Evolutionary conservation across 306 rosid genomes (phyloP).

Genomic region (Ormosia emarginata): DNA sequence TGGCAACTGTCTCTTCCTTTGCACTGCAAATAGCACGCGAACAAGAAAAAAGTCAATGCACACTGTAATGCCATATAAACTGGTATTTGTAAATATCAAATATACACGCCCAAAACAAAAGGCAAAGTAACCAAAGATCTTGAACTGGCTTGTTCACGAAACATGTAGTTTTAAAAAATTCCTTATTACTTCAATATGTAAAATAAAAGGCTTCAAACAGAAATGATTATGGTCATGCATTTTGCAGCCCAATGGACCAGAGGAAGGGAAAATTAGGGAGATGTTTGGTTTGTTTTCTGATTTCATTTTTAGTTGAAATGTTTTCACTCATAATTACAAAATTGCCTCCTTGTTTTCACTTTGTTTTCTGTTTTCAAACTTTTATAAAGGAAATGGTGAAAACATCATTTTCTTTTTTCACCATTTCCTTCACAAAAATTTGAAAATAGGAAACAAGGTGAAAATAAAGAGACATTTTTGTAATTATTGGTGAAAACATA

Average conservation of each 20-base stretch:
- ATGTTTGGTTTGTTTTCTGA: too few relatives aligned
- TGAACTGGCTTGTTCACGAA: background rate
- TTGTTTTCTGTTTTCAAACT: too few relatives aligned
- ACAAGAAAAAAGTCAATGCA: slow-evolving; percentile 16
- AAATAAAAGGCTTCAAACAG: background rate
- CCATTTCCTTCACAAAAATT: too few relatives aligned
- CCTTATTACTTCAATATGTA: background rate
- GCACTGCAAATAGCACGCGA: slow-evolving; percentile 50
- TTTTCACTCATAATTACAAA: too few relatives aligned
- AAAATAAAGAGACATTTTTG: too few relatives aligned
- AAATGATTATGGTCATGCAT: background rate
- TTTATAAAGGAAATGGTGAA: too few relatives aligned
- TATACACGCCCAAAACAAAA: background rate
- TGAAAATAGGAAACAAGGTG: too few relatives aligned
- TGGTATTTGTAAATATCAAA: background rate
- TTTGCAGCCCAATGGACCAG: background rate
- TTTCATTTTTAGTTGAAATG: too few relatives aligned
- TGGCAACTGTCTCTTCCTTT: slow-evolving; percentile 58
- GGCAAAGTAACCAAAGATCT: background rate
- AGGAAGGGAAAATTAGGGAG: background rate
- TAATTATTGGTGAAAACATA: too few relatives aligned
- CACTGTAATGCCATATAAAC: background rate
- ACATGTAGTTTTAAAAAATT: background rate
- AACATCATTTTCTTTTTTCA: too few relatives aligned
- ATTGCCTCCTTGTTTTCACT: too few relatives aligned